phyloP scores from a whole-genome alignment of 176 grass and related monocot species.

The Aegilops sharonensis region DNA sequence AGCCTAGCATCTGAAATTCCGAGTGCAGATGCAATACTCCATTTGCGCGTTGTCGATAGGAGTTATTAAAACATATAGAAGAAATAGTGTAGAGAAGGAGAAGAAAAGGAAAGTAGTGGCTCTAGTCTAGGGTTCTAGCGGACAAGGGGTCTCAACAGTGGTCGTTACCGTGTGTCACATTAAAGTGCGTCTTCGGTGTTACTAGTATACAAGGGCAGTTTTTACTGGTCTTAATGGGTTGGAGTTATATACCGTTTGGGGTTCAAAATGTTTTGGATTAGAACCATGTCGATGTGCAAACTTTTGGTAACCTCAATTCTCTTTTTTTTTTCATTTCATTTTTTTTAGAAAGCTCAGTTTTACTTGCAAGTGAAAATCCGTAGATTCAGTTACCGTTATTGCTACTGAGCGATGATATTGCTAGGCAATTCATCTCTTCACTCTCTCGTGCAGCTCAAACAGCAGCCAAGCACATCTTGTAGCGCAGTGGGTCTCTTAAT shows the following conservation, averaged over 20 bases:
- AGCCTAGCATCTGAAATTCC: neutral
- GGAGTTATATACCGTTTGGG: neutral
- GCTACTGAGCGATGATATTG: too few relatives aligned
- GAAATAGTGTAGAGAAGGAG: constrained; percentile 23
- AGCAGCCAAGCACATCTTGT: too few relatives aligned
- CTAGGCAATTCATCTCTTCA: too few relatives aligned
- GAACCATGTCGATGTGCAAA: neutral
- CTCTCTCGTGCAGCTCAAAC: too few relatives aligned
- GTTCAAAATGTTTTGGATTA: neutral
- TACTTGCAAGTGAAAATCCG: neutral
- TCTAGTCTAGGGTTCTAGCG: constrained; percentile 17
- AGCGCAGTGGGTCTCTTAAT: too few relatives aligned
- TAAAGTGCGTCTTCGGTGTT: neutral
- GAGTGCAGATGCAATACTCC: neutral
- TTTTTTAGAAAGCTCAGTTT: neutral
- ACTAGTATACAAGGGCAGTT: neutral
- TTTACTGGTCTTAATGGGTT: neutral
- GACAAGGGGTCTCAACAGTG: neutral
- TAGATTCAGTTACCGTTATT: too few relatives aligned
- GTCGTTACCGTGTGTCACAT: neutral
- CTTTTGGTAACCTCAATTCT: neutral
- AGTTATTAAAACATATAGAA: constrained; percentile 24
- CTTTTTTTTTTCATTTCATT: neutral
- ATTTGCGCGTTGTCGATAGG: constrained; percentile 16
- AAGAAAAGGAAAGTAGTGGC: neutral